Conservation (phyloP, 164 flowering plant species). For the Amborella trichopoda region DNA sequence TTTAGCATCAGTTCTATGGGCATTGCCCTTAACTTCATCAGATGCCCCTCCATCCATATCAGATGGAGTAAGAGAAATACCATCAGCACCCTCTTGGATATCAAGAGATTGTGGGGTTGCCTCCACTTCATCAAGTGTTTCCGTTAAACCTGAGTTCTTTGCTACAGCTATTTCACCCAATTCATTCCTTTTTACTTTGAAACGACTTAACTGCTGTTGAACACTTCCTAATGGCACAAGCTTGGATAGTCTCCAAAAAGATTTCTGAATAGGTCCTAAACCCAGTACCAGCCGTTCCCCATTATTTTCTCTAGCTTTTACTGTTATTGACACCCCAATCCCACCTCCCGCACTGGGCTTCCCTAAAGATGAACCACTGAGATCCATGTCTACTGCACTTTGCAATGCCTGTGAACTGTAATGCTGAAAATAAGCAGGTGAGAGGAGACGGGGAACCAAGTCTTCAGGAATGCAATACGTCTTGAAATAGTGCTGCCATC, state of each 20-base stretch:
- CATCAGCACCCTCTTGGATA: constrained; percentile 85
- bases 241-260: constrained; percentile 91
- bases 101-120: constrained; percentile 71
- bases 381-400: constrained; percentile 19
- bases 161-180: constrained; percentile 22
- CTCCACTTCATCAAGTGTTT: constrained; percentile 38
- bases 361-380: constrained; percentile 9
- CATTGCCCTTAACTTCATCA: constrained; percentile 20
- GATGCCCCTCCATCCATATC: constrained; percentile 21
- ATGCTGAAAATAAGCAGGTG: constrained; percentile 99
- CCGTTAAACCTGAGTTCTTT: constrained; percentile 19
- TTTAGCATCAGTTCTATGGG: constrained; percentile 8
- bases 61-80: constrained; percentile 75
- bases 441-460: constrained; percentile 82
- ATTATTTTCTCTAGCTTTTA: constrained; percentile 32
- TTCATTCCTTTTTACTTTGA: constrained; percentile 28
- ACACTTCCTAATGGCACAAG: constrained; percentile 83
- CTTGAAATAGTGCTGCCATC: constrained; percentile 90
- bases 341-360: constrained; percentile 19
- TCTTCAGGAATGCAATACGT: constrained; percentile 99
- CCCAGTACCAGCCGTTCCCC: constrained; percentile 84
- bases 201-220: constrained; percentile 35
- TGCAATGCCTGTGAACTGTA: constrained; percentile 55
- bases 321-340: constrained; percentile 20
- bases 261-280: constrained; percentile 60